A percentile compares a stretch with the other conserved stretches of the same genome.
These are phyloP conservation scores for Saccharomycopsis capsularis DNA, from an alignment of 805 yeast species.

Conservation along the genomic window DNA sequence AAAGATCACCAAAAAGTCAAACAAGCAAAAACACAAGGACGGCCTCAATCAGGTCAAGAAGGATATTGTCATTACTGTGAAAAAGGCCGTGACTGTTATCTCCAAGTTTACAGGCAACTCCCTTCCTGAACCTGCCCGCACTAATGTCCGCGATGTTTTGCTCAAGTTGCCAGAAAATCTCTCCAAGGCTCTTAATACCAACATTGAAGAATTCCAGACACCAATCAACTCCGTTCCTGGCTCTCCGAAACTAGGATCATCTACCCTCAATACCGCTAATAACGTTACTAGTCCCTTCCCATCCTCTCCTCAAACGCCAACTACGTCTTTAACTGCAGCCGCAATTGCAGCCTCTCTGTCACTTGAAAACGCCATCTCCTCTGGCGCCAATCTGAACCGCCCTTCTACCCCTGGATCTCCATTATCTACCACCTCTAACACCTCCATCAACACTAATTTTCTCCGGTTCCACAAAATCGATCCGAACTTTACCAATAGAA, in stretches of 20 bases:
- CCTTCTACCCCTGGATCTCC: background rate
- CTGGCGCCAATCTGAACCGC: background rate
- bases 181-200: slow-evolving; percentile 38
- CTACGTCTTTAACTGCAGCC: no score
- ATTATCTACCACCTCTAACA: background rate
- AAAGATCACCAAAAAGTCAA: background rate
- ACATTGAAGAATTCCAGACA: slow-evolving; percentile 26
- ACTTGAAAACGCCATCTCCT: background rate
- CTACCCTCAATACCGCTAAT: background rate
- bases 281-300: background rate
- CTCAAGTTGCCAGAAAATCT: slow-evolving; percentile 68
- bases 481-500: slow-evolving; percentile 44
- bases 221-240: slow-evolving; percentile 21
- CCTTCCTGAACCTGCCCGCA: slow-evolving; percentile 69
- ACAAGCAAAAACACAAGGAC: slow-evolving; percentile 9
- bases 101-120: slow-evolving; percentile 78
- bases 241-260: slow-evolving; percentile 4
- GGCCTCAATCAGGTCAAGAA: slow-evolving; percentile 47
- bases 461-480: slow-evolving; percentile 19
- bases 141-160: slow-evolving; percentile 72
- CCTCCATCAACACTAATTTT: slow-evolving; percentile 17
- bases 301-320: background rate
- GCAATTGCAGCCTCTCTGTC: no score
- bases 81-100: slow-evolving; percentile 77
- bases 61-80: slow-evolving; percentile 83